Evolutionary conservation across 2,329 filamentous ascomycete species (phyloP), one percentile per base, ranked within the genome.

Genomic region (Beauveria pseudobassiana): DNA sequence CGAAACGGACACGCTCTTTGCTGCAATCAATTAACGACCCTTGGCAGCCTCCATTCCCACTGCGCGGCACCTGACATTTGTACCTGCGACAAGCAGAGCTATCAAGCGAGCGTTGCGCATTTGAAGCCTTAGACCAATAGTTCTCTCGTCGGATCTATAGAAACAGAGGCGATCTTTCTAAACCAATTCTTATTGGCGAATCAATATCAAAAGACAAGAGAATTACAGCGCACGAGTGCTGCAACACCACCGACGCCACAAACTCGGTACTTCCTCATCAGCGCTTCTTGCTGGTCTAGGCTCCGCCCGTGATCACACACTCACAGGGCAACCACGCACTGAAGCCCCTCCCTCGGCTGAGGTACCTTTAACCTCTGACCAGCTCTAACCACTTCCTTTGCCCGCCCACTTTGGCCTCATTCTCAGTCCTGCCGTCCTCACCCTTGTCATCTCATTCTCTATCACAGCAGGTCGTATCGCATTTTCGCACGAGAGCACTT

Each of bases 1-100:
- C 76, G 76, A 78, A 78, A 77, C 69, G 58, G 74, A 78, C 76
- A 78, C 76, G 76, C 74, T 75, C 16, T 24, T 38, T 20, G 59
- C 46, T 30, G 53, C 59, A 58, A 62, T 65, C 65, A 67, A 67
- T 66, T 67, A 64, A 66, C 43, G 42, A 28, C 40, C 52, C 42
- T 53, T 34, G 53, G 62, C 46, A 62, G 59, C 40, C 53, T 55
- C 56, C 59, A 61, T 53, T 61, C 53, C 53, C 62, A 38, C 51
- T 22, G 24, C 53, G 28, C n/a, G 20, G 43, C 10, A 30, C 24
- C 43, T 30, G 9, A 18, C 16, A 30, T 43, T 46, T 46, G 42
- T 60, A 45, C 58, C 14, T 48, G 16, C 22, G 51, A 53, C 34
- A 28, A 42, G 40, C 5, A 53, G 4, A 18, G 38, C 18, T 46